Conservation (phyloP, 2,329 filamentous ascomycete species). For the Diplocarpon rosae region DNA sequence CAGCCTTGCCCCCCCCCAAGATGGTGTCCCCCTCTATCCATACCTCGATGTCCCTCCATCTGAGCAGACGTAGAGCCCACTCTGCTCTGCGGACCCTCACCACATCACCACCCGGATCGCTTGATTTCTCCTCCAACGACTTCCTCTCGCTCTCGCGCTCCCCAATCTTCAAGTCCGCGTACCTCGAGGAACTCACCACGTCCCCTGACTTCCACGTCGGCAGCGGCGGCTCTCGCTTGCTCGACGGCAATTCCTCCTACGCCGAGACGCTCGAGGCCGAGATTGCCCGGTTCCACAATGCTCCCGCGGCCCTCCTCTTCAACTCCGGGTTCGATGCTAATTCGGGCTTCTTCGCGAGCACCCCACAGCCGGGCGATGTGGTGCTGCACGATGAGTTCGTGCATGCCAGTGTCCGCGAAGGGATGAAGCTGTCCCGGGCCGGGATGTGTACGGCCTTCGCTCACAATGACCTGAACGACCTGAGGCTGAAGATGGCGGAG, state of each 20-base stretch:
- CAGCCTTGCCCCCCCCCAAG: no score
- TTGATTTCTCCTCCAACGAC: conserved; percentile 31
- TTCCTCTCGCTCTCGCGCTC: conserved; percentile 22
- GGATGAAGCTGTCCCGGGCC: conserved; percentile 29
- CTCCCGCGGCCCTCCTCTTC: conserved; percentile 46
- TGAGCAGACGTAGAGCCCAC: conserved; percentile 12
- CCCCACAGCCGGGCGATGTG: conserved; percentile 41
- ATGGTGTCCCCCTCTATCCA: not conserved
- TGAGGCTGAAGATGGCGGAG: conserved; percentile 23
- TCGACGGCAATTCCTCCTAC: conserved; percentile 54
- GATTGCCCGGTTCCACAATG: conserved; percentile 49
- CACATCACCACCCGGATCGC: conserved; percentile 52
- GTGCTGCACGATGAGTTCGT: conserved; percentile 56
- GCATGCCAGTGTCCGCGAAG: conserved; percentile 51
- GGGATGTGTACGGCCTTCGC: conserved; percentile 37
- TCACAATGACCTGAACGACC: conserved; percentile 40
- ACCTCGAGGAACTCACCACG: conserved; percentile 10
- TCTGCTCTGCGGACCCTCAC: conserved; percentile 34
- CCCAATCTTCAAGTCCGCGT: conserved; percentile 9
- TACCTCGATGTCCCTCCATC: conserved; percentile 8
- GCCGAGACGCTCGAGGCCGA: conserved; percentile 45
- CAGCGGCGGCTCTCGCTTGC: conserved; percentile 45
- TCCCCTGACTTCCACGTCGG: conserved; percentile 16
- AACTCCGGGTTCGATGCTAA: conserved; percentile 49
- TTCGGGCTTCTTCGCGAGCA: conserved; percentile 35